Evolutionary conservation across 257 asterid species (phyloP).

Genomic region (Nicotiana benthamiana): DNA sequence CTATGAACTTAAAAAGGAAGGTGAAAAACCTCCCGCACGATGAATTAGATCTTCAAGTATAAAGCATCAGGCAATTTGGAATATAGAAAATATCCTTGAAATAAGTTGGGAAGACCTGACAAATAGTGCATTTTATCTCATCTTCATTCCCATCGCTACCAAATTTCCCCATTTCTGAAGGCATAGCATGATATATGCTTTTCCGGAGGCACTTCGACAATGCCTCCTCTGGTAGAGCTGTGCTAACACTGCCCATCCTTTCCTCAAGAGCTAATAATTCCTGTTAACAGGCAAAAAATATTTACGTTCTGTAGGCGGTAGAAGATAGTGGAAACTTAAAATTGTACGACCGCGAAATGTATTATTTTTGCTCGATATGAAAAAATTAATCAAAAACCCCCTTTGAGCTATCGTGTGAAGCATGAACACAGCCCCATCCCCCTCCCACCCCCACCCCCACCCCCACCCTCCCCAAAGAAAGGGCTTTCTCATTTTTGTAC

Average conservation of each 20-base stretch:
- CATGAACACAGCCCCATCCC: not conserved
- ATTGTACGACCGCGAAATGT: not conserved
- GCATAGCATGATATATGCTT: conserved; percentile 32
- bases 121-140: conserved; percentile 69
- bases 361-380: not conserved
- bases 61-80: not conserved
- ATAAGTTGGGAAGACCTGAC: conserved; percentile 51
- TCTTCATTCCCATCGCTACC: conserved; percentile 36
- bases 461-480: not conserved
- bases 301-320: not conserved
- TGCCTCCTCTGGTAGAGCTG: conserved; percentile 75
- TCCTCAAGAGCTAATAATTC: conserved; percentile 90
- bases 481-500: too few relatives aligned
- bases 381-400: not conserved
- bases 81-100: not conserved
- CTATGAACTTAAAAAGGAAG: not conserved
- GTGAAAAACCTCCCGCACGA: not conserved
- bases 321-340: not conserved
- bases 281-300: conserved; percentile 24
- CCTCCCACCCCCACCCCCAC: not conserved
- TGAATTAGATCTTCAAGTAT: not conserved
- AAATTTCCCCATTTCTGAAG: conserved; percentile 15
- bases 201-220: conserved; percentile 51
- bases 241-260: conserved; percentile 88
- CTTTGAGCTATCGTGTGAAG: not conserved